These are phyloP conservation scores for Saccharomycopsis sp. DNA, from an alignment of 805 yeast species.

Conservation along the genomic window DNA sequence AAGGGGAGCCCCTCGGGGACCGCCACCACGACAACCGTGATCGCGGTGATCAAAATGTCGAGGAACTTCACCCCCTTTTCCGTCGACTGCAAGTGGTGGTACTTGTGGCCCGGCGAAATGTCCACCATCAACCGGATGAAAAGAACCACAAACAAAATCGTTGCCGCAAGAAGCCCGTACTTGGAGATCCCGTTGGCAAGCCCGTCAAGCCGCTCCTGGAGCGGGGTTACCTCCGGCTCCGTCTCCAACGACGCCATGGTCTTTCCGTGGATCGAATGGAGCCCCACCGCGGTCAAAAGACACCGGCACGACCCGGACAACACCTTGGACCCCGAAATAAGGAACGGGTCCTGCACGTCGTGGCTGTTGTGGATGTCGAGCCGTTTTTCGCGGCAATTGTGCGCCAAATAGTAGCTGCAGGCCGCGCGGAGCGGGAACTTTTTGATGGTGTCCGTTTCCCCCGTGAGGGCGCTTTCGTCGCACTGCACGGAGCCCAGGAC, in stretches of 20 bases:
- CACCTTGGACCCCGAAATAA: constrained; percentile 87
- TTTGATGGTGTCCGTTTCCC: constrained; percentile 80
- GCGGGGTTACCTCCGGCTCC: constrained; percentile 81
- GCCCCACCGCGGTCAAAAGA: constrained; percentile 85
- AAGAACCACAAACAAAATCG: constrained; percentile 70
- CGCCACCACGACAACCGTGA: constrained; percentile 92
- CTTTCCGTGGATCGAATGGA: constrained; percentile 82
- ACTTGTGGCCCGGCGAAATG: constrained; percentile 46
- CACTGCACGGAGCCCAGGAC: constrained; percentile 72
- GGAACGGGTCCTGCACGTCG: constrained; percentile 63
- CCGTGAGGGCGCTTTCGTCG: constrained; percentile 90
- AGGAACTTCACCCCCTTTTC: constrained; percentile 80
- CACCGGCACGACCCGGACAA: constrained; percentile 83
- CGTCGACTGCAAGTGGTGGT: constrained; percentile 44
- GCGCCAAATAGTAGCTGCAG: neutral
- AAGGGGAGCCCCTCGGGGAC: constrained; percentile 99
- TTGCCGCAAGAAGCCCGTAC: constrained; percentile 82
- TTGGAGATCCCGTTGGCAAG: constrained; percentile 94
- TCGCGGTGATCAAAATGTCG: constrained; percentile 82
- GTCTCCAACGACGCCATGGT: constrained; percentile 75
- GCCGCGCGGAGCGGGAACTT: constrained; percentile 48
- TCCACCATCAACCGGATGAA: constrained; percentile 67
- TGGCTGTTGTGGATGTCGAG: constrained; percentile 25
- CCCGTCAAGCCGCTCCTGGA: constrained; percentile 72
- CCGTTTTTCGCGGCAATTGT: neutral